Conservation (phyloP, 495 filamentous ascomycete species). For the Penicillium egyptiacum region DNA sequence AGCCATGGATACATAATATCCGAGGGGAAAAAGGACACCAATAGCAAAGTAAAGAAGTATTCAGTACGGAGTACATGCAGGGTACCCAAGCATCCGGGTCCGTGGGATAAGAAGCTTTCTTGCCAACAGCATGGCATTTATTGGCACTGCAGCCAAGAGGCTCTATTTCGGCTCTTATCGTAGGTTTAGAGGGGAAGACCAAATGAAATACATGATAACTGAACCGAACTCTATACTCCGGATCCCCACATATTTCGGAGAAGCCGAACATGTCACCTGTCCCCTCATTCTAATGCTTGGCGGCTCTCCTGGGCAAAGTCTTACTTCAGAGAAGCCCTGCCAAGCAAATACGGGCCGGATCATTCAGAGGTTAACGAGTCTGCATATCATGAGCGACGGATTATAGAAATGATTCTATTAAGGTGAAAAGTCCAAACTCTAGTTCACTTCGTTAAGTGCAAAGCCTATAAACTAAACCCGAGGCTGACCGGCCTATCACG, state of each 20-base stretch:
- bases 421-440: neutral
- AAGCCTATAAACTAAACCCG: no score
- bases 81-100: neutral
- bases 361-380: neutral
- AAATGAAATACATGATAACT: neutral
- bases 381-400: neutral
- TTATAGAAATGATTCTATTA: neutral
- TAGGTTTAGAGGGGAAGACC: neutral
- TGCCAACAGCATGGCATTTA: conserved; percentile 18
- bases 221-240: no score
- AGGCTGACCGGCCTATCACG: neutral
- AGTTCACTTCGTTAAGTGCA: no score
- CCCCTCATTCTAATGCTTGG: neutral
- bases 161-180: conserved; percentile 4
- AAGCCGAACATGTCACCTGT: neutral
- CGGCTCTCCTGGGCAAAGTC: conserved; percentile 2
- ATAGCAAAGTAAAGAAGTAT: conserved; percentile 4
- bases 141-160: conserved; percentile 18
- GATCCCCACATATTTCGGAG: no score
- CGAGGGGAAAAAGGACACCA: neutral
- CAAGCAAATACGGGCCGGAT: conserved; percentile 9
- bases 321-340: conserved; percentile 9
- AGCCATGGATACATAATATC: neutral
- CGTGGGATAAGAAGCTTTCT: conserved; percentile 22
- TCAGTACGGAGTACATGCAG: neutral